phyloP scores from a whole-genome alignment of 2,329 filamentous ascomycete species.

The Cladosporium cucumerinum region DNA sequence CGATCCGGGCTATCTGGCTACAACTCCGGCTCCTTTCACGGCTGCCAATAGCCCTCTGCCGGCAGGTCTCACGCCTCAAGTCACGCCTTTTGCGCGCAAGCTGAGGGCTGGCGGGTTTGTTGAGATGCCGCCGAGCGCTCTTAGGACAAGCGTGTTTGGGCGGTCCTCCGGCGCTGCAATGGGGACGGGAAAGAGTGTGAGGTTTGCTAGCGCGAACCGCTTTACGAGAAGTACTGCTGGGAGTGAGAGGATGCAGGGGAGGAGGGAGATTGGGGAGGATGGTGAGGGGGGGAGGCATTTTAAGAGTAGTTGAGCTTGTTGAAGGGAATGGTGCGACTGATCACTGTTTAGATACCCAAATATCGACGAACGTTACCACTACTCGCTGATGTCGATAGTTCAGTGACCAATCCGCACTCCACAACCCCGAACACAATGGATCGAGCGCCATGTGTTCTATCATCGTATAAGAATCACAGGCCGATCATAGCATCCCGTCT shows the following conservation, averaged over 20 bases:
- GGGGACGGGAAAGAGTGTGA: constrained; percentile 18
- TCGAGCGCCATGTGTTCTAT: too few species aligned
- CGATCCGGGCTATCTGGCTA: constrained; percentile 26
- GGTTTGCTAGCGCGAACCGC: constrained; percentile 11
- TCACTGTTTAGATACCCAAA: not conserved
- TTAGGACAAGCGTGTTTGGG: constrained; percentile 7
- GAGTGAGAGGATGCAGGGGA: not conserved
- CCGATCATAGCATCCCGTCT: too few species aligned
- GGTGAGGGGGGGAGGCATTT: not conserved
- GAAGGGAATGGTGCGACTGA: too few species aligned
- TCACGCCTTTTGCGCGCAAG: constrained; percentile 40
- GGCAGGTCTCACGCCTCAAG: constrained; percentile 31
- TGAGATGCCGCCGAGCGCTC: constrained; percentile 7
- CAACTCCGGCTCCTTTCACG: constrained; percentile 28
- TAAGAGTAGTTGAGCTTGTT: constrained; percentile 1
- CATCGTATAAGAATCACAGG: too few species aligned
- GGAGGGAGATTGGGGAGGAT: not conserved
- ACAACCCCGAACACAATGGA: too few species aligned
- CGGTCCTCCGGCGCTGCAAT: not conserved
- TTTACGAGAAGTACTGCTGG: constrained; percentile 8
- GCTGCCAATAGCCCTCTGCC: not conserved
- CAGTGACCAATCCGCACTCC: too few species aligned
- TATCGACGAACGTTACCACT: not conserved
- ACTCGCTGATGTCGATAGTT: too few species aligned
- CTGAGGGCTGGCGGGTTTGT: constrained; percentile 27